phyloP scores from a whole-genome alignment of 805 yeast genomes.

The Kurtzmaniella fragi region DNA sequence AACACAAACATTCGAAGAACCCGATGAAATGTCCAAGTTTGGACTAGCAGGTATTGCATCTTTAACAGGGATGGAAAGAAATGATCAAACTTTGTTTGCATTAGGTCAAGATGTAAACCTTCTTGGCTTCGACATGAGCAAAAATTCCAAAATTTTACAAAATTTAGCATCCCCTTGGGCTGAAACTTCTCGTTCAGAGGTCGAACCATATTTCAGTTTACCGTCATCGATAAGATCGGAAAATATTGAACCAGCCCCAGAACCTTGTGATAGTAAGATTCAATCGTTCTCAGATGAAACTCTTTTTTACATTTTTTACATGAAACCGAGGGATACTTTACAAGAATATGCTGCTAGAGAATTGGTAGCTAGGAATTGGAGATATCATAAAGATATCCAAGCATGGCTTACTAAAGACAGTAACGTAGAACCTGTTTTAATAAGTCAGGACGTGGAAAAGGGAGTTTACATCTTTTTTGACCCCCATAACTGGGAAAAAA shows the following conservation, averaged over 20 bases:
- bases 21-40: conserved; percentile 49
- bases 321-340: conserved; percentile 85
- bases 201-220: conserved; percentile 72
- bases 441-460: conserved; percentile 77
- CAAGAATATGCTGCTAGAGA: conserved; percentile 95
- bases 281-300: conserved; percentile 82
- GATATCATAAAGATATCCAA: conserved; percentile 91
- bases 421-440: conserved; percentile 77
- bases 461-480: conserved; percentile 94
- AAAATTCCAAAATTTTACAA: conserved; percentile 46
- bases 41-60: conserved; percentile 64
- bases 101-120: conserved; percentile 70
- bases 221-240: conserved; percentile 44
- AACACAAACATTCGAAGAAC: conserved; percentile 2
- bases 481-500: conserved; percentile 93
- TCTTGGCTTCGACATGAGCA: conserved; percentile 56
- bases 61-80: conserved; percentile 56
- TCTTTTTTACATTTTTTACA: conserved; percentile 85
- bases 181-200: conserved; percentile 84
- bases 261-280: conserved; percentile 45
- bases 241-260: conserved; percentile 35
- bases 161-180: conserved; percentile 92
- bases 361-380: conserved; percentile 89
- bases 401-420: conserved; percentile 97
- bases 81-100: conserved; percentile 60